Base-by-base conservation (phyloP, 2,329 filamentous ascomycete genomes). In the Xylaria arbuscula region DNA sequence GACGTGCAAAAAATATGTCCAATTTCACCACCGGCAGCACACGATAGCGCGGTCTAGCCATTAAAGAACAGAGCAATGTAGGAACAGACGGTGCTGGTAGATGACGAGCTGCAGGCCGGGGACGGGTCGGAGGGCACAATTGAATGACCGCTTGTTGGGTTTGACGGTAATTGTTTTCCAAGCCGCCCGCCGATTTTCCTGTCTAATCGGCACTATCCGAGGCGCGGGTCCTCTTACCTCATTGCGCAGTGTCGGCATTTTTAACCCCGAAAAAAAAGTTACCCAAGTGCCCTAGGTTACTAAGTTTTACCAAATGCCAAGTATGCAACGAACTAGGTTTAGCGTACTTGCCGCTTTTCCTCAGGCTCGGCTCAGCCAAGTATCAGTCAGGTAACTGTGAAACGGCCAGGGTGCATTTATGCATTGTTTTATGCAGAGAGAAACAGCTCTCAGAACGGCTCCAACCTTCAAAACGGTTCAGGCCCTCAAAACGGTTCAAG, bases 131-230 rank as follows among this genome's bases (percentile, higher is more conserved):
- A n/a, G 47, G 28, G n/a, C 15, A 53, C 38, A 32, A 28, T 60
- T 28, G 50, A 19, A 34, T 19, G 51, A 19, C 17, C 55, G 66
- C 61, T 50, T 57, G 45, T 40, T 51, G 32, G 17, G 19, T 38
- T 59, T 36, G 22, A 60, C 73, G 73, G 74, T 66, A 67, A 73
- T 76, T 72, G 68, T 68, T 76, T 76, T 75, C 73, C 67, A 50
- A 68, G 70, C 73, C 74, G 72, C 19, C 28, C 51, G 11, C 22
- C 9, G 34, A 55, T 34, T 57, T 57, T 70, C 56, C 38, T 32
- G 48, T 53, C 28, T 67, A 58, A 24, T 64, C 68, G 66, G 71
- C 67, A 66, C 69, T 65, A 70, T 65, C 22, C 45, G 42, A 40
- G 38, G 7, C 54, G 8, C 54, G 13, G 38, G 32, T 36, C 42